Evolutionary conservation across 2,329 filamentous ascomycete genomes (phyloP), one percentile per base, ranked within the genome.

Genomic region (Septoria petroselini): DNA sequence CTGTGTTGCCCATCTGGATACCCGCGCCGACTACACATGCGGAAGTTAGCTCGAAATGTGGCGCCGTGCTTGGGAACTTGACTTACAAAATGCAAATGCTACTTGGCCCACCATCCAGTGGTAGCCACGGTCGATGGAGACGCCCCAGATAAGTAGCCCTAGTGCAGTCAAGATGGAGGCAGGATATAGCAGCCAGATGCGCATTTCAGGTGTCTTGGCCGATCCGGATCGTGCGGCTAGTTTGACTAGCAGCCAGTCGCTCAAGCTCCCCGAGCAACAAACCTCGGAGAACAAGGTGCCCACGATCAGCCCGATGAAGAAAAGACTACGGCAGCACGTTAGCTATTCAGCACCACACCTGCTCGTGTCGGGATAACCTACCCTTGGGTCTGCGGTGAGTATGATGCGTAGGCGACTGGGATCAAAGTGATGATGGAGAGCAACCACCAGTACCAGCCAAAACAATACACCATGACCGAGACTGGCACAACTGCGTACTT

Each of bases 71-170:
- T 27, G 23, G 5, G 23, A 27, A 27, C 23, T 18, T 2, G 17
- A 50, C 54, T 54, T 35, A 57, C 54, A 47, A 7, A 57, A 37
- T 17, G 51, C 54, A 34, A 57, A 57, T 6, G 54, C 48, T 4
- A 57, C 48, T 31, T 57, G 54, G 7, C 54, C 54, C 7, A 57
- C 54, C 18, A 57, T 57, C 54, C 54, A 57, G 37, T 57, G 54
- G 30, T 57, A 57, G 11, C 52, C 40, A 4, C 48, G 44, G 4
- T 57, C 54, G 8, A 57, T 54, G 9, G 51, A 54, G 8, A 57
- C 30, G 2, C 54, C 54, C 54, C 54, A 57, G 2, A 57, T 11
- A 23, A 57, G 50, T 8, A 57, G 34, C 5, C 54, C 54, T 9
- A 52, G 41, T 4, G 51, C 37, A 4, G 51, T 52, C 7, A 52